Evolutionary conservation across 179 eudicot genomes (phyloP).

Genomic region (Nepenthes alata): DNA sequence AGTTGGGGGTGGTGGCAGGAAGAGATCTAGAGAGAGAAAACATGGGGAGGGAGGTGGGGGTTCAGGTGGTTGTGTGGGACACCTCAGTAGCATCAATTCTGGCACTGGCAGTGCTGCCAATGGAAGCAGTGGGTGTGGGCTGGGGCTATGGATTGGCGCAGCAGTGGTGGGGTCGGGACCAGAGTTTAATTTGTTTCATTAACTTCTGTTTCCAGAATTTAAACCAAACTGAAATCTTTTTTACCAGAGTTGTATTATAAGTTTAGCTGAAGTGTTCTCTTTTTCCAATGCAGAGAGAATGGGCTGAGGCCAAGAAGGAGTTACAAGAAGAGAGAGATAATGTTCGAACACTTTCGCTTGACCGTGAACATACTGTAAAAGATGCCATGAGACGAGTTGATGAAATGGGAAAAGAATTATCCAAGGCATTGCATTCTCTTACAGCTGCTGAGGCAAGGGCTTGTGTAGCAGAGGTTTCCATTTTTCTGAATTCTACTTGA

Average conservation of each 20-base stretch:
- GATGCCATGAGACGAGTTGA: slow-evolving; percentile 73
- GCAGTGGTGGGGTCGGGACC: too few species aligned
- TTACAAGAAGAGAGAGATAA: slow-evolving; percentile 65
- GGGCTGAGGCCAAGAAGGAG: slow-evolving; percentile 92
- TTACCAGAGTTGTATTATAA: too few species aligned
- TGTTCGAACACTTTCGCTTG: slow-evolving; percentile 48
- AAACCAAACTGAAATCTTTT: too few species aligned
- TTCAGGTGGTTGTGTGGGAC: too few species aligned
- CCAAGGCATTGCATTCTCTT: slow-evolving; percentile 52
- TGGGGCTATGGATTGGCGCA: too few species aligned
- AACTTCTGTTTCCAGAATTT: too few species aligned
- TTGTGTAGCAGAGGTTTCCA: slow-evolving; percentile 56
- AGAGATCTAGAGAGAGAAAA: not conserved
- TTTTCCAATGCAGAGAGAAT: slow-evolving; percentile 43
- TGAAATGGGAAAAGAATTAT: slow-evolving; percentile 61
- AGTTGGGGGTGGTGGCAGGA: not conserved
- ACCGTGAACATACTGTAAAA: slow-evolving; percentile 52
- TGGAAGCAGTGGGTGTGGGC: too few species aligned
- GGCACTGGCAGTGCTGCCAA: too few species aligned
- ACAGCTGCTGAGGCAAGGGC: slow-evolving; percentile 79
- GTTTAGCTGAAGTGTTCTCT: not conserved
- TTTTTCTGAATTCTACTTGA: not conserved
- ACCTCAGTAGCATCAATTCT: too few species aligned
- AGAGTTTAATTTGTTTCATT: too few species aligned
- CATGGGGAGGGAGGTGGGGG: not conserved